Evolutionary conservation across 1,284 basidiomycete species (phyloP).

Genomic region (Moesziomyces sp.): DNA sequence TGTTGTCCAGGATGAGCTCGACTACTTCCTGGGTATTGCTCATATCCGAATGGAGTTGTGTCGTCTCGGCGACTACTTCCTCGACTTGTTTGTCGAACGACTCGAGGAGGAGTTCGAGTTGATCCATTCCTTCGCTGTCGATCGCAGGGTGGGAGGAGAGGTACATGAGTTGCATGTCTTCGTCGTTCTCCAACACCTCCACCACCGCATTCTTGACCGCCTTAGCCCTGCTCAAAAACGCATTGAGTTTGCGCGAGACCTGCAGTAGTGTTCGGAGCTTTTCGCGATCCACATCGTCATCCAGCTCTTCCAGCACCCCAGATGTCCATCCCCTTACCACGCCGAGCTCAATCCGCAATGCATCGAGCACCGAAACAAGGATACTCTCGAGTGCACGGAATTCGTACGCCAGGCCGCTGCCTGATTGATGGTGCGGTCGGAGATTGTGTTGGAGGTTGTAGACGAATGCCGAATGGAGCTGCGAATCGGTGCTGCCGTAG

Average conservation of each 20-base stretch:
- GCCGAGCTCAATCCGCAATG: constrained; percentile 56
- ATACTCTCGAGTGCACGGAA: constrained; percentile 63
- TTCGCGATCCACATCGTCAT: constrained; percentile 62
- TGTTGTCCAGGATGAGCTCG: constrained; percentile 94
- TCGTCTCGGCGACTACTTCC: constrained; percentile 58
- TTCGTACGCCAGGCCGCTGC: constrained; percentile 55
- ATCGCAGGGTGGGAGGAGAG: constrained; percentile 70
- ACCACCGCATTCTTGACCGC: constrained; percentile 54
- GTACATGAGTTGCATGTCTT: constrained; percentile 83
- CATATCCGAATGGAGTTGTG: constrained; percentile 70
- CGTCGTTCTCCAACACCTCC: constrained; percentile 69
- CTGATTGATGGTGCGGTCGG: constrained; percentile 4
- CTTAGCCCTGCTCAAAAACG: constrained; percentile 47
- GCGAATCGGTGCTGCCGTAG: constrained; percentile 52
- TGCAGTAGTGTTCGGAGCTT: constrained; percentile 58
- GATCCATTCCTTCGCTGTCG: constrained; percentile 70
- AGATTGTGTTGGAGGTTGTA: constrained; percentile 63
- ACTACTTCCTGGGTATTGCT: constrained; percentile 97
- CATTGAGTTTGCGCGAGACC: constrained; percentile 56
- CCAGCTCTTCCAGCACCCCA: constrained; percentile 50
- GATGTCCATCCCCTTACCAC: constrained; percentile 51
- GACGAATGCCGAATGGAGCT: constrained; percentile 59
- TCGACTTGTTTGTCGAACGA: constrained; percentile 82
- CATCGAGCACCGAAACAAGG: constrained; percentile 58
- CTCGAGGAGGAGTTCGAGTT: constrained; percentile 90